phyloP scores from a whole-genome alignment of 805 yeast genomes.

The Candida pini region DNA sequence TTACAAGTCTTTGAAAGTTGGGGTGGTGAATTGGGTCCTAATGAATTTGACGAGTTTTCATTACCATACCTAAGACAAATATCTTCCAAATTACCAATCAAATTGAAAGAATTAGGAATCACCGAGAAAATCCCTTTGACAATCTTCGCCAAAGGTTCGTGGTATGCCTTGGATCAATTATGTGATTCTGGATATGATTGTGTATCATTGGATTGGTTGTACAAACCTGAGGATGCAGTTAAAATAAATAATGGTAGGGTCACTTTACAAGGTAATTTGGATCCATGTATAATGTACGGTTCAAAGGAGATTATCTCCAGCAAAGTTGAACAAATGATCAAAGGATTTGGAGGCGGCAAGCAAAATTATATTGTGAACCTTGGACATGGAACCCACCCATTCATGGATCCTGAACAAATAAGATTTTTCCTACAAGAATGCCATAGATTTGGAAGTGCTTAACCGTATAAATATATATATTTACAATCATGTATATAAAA shows the following conservation, averaged over 20 bases:
- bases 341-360: constrained; percentile 92
- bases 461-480: not conserved
- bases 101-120: constrained; percentile 68
- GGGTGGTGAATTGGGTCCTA: constrained; percentile 95
- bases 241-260: constrained; percentile 69
- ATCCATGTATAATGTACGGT: constrained; percentile 94
- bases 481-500: not conserved
- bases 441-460: constrained; percentile 59
- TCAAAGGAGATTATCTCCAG: constrained; percentile 70
- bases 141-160: constrained; percentile 91
- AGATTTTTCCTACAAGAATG: constrained; percentile 82
- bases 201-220: constrained; percentile 92
- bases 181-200: constrained; percentile 77
- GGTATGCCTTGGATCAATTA: constrained; percentile 89
- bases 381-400: constrained; percentile 98
- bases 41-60: constrained; percentile 81
- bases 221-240: constrained; percentile 81
- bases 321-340: constrained; percentile 83
- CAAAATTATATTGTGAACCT: constrained; percentile 87
- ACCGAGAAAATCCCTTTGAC: constrained; percentile 76
- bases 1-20: constrained; percentile 94
- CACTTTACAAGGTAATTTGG: constrained; percentile 89
- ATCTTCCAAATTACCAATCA: constrained; percentile 56
- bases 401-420: constrained; percentile 90
- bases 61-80: constrained; percentile 84